A percentile compares a stretch with the other conserved stretches of the same genome.
Conservation (phyloP, 1,139 yeast species). For the Taphrina pruni region DNA sequence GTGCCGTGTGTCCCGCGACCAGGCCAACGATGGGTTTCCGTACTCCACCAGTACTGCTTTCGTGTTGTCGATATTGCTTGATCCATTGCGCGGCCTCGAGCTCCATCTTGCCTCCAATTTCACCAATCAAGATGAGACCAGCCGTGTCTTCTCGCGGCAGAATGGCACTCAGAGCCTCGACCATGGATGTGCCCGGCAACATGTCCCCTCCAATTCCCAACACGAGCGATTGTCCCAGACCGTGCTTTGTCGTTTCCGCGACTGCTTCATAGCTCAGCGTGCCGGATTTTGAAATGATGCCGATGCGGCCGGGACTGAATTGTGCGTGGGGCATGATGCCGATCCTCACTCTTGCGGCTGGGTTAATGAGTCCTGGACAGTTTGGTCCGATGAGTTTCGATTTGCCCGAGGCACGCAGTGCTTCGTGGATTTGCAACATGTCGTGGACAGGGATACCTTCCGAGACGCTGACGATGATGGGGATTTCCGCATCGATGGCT, state of each 20-base stretch:
- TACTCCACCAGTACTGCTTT: no score
- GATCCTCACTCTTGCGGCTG: conserved; percentile 22
- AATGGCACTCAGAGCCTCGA: conserved; percentile 31
- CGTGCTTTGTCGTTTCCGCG: conserved; percentile 27
- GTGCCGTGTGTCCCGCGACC: conserved; percentile 38
- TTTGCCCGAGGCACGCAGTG: conserved; percentile 6
- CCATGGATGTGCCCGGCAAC: conserved; percentile 37
- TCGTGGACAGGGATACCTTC: conserved; percentile 36
- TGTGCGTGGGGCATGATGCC: conserved; percentile 39
- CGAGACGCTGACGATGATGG: conserved; percentile 32
- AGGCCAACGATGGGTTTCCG: conserved; percentile 32
- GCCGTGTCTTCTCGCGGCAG: conserved; percentile 21
- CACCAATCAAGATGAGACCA: conserved; percentile 31
- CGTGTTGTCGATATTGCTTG: neutral
- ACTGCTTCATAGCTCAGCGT: conserved; percentile 37
- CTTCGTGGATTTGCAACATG: conserved; percentile 29
- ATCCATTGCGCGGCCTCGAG: conserved; percentile 34
- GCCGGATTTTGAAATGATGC: conserved; percentile 36
- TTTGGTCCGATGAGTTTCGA: conserved; percentile 34
- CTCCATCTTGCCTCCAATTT: conserved; percentile 37
- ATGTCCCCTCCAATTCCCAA: conserved; percentile 39
- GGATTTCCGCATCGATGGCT: conserved; percentile 32
- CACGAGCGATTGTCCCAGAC: conserved; percentile 33
- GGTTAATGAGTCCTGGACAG: conserved; percentile 36
- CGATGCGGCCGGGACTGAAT: conserved; percentile 30